Percentiles rank a stretch among this genome's conserved stretches.
These are phyloP conservation scores for Fraxinus latifolia DNA, from an alignment of 305 asterid species.

Conservation along the genomic window DNA sequence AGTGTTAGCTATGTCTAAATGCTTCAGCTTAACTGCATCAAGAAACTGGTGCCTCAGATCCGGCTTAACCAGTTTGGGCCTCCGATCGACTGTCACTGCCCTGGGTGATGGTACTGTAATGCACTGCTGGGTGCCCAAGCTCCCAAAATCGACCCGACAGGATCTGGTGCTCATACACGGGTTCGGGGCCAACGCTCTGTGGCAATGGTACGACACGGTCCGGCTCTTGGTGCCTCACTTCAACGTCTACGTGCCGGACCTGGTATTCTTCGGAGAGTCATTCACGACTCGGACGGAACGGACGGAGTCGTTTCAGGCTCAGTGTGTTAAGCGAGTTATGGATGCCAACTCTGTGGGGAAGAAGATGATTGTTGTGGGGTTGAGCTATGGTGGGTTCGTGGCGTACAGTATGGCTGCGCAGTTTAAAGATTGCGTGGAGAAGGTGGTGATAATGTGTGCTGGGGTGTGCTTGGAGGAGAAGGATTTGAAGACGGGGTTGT, in stretches of 20 bases:
- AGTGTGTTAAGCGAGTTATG: slow-evolving; percentile 47
- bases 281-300: slow-evolving; percentile 52
- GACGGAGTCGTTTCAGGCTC: slow-evolving; percentile 57
- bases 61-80: slow-evolving; percentile 45
- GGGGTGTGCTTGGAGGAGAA: slow-evolving; percentile 70
- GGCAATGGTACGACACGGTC: slow-evolving; percentile 62
- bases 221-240: slow-evolving; percentile 34
- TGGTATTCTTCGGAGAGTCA: slow-evolving; percentile 59
- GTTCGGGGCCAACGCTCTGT: slow-evolving; percentile 56
- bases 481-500: slow-evolving; percentile 51
- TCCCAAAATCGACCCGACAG: slow-evolving; percentile 36
- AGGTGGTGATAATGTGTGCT: slow-evolving; percentile 58
- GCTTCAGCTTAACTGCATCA: slow-evolving; percentile 54
- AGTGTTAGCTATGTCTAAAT: slow-evolving; percentile 27
- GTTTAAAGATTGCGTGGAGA: slow-evolving; percentile 48
- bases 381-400: slow-evolving; percentile 79
- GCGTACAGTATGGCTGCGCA: slow-evolving; percentile 67
- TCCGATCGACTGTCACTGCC: slow-evolving; percentile 50
- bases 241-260: slow-evolving; percentile 72
- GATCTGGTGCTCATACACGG: slow-evolving; percentile 62
- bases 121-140: slow-evolving; percentile 59
- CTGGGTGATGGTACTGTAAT: slow-evolving; percentile 58
- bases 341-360: slow-evolving; percentile 45
- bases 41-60: slow-evolving; percentile 45
- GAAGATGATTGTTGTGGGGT: slow-evolving; percentile 42